Conservation (phyloP, 257 asterid species). For the Dorcoceras hygrometricum region DNA sequence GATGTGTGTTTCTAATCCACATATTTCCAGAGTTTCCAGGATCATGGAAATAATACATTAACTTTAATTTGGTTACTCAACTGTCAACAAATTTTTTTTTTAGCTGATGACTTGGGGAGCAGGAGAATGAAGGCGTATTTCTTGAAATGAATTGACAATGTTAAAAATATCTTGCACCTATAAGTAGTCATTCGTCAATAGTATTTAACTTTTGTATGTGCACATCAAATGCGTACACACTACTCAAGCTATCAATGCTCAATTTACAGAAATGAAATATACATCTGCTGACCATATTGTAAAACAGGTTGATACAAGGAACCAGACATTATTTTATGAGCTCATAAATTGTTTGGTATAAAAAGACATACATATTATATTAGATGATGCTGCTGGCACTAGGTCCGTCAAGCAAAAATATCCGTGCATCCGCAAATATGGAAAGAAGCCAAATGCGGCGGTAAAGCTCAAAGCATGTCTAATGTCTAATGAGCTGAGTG, state of each 20-base stretch:
- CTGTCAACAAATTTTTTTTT: neutral
- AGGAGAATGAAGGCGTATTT: neutral
- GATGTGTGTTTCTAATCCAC: slow-evolving; percentile 16
- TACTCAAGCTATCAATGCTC: neutral
- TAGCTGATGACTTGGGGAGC: neutral
- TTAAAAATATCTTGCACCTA: neutral
- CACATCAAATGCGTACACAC: neutral
- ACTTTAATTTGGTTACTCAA: neutral
- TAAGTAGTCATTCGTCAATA: neutral
- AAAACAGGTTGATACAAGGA: neutral
- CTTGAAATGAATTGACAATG: neutral
- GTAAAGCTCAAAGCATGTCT: too few species aligned
- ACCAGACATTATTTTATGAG: neutral
- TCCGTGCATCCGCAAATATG: too few species aligned
- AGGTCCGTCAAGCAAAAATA: too few species aligned
- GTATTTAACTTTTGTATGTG: neutral
- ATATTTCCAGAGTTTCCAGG: neutral
- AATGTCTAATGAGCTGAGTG: too few species aligned
- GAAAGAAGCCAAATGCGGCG: too few species aligned
- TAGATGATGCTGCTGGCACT: too few species aligned
- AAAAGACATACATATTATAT: too few species aligned
- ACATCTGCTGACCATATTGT: neutral
- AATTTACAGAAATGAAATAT: neutral
- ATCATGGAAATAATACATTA: too few species aligned
- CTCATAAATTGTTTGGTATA: neutral